phyloP scores from a whole-genome alignment of 352 stramenopile genomes.

The Phytophthora sp. region DNA sequence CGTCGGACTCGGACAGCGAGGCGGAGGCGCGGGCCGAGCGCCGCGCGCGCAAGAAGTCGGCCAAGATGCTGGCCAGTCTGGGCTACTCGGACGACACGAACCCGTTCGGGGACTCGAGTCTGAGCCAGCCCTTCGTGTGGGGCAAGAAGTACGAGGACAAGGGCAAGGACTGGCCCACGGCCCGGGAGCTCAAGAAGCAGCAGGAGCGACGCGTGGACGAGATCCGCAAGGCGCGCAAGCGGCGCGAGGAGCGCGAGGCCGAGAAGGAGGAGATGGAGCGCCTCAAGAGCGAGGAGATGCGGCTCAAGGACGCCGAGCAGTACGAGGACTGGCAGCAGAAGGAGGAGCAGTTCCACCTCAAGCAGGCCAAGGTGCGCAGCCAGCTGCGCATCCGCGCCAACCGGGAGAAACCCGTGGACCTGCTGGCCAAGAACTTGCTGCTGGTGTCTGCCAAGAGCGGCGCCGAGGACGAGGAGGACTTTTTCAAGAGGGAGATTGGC shows the following conservation, averaged over 20 bases:
- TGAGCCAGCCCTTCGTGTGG: constrained; percentile 98
- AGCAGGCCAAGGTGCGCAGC: constrained; percentile 93
- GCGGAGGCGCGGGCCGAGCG: constrained; percentile 55
- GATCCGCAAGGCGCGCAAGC: constrained; percentile 95
- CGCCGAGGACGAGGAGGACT: constrained; percentile 46
- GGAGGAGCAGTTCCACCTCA: constrained; percentile 97
- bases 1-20: constrained; percentile 34
- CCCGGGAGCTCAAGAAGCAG: constrained; percentile 65
- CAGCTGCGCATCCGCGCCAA: constrained; percentile 89
- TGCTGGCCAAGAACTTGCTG: constrained; percentile 99
- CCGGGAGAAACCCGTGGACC: constrained; percentile 96
- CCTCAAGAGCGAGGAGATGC: constrained; percentile 93
- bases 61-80: constrained; percentile 83
- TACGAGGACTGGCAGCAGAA: constrained; percentile 98
- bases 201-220: constrained; percentile 92
- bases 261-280: constrained; percentile 97
- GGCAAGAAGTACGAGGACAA: constrained; percentile 93
- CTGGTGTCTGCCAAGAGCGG: constrained; percentile 85
- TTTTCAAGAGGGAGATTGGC: constrained; percentile 40
- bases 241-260: constrained; percentile 86
- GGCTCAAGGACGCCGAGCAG: constrained; percentile 95
- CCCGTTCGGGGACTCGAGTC: constrained; percentile 97
- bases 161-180: constrained; percentile 31
- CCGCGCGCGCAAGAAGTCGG: constrained; percentile 70
- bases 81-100: constrained; percentile 99